These are phyloP conservation scores for Plasmodium gaboni DNA, from an alignment of 169 alveolate species.

Conservation along the genomic window DNA sequence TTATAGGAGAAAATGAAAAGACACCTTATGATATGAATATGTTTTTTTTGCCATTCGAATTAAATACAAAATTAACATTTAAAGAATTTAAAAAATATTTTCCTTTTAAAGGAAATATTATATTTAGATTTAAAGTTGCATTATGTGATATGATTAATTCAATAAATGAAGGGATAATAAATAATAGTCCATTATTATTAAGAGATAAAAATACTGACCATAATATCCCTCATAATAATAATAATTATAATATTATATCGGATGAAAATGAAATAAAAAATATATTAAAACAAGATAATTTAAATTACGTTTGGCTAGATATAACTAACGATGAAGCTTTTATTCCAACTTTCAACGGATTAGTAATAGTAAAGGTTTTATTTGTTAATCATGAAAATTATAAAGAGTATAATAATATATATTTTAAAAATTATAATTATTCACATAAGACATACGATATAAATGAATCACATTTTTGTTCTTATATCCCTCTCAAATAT, in stretches of 20 bases:
- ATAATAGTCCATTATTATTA: conserved; percentile 30
- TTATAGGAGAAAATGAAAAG: conserved; percentile 75
- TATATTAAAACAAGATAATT: conserved; percentile 70
- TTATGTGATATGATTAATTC: conserved; percentile 50
- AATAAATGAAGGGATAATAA: conserved; percentile 65
- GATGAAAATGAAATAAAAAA: conserved; percentile 70
- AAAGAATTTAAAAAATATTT: conserved; percentile 63
- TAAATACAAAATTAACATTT: conserved; percentile 25
- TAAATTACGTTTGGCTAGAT: conserved; percentile 64
- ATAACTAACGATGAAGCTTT: conserved; percentile 55
- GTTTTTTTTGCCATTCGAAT: conserved; percentile 66
- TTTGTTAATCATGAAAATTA: conserved; percentile 68
- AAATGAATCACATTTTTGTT: conserved; percentile 43
- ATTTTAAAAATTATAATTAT: conserved; percentile 29
- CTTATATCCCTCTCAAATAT: conserved; percentile 6
- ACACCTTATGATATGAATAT: conserved; percentile 67
- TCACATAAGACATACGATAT: conserved; percentile 11
- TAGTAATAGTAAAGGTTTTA: conserved; percentile 58
- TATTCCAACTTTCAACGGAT: conserved; percentile 36
- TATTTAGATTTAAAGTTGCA: conserved; percentile 56
- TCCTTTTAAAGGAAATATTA: conserved; percentile 65
- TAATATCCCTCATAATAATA: not conserved
- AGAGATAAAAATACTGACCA: conserved; percentile 6
- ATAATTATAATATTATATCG: conserved; percentile 13
- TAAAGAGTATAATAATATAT: conserved; percentile 46